Base-by-base conservation (phyloP, 495 filamentous ascomycete species). In the Penicillium manginii region DNA sequence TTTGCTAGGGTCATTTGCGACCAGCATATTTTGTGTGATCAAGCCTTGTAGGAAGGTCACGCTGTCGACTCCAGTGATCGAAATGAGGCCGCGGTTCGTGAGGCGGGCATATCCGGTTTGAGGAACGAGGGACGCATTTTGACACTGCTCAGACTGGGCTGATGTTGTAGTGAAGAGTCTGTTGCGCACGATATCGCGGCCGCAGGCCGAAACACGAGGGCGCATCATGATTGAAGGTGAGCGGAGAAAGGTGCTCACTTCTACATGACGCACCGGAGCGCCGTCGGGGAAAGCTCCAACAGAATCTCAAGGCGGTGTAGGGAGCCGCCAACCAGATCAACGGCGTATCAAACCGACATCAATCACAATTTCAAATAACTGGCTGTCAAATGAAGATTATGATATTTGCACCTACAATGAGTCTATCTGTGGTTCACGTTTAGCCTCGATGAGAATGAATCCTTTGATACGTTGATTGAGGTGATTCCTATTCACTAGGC, bases 31-130 rank as follows among this genome's bases (percentile, higher is more conserved):
- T 56, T 84, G 83, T 0, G 93, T 96, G 46, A 91, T 86, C 48
- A 94, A 79, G 54, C 92, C 93, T 74, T 97, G 93, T 12, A 98
- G 85, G 77, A 88, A 97, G 40, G 87, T 86, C 8, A 89, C 78
- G 39, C 90, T 87, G 68, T 97, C 94, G 49, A 74, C 72, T 45
- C 94, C 94, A 46, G 85, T 81, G 51, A 97, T 74, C 52, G 86
- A 86, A 62, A 98, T 86, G 32, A 98, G 81, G 23, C 84, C 83
- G 23, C 94, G 90, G 65, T 87, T 85, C 35, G 83, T 73, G 63
- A 98, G 78, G 37, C 72, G 73, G 53, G 77, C 69, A 63, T 76
- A 81, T 15, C 75, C 79, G n/a, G 75, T 56, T 37, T 54, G 14
- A 17, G 78, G 75, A 18, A 78, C 76, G 22, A 62, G 35, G 7